A percentile compares a stretch with the other conserved stretches of the same genome.
phyloP scores from a whole-genome alignment of 2,329 filamentous ascomycete species.

The Periglandula ipomoeae region DNA sequence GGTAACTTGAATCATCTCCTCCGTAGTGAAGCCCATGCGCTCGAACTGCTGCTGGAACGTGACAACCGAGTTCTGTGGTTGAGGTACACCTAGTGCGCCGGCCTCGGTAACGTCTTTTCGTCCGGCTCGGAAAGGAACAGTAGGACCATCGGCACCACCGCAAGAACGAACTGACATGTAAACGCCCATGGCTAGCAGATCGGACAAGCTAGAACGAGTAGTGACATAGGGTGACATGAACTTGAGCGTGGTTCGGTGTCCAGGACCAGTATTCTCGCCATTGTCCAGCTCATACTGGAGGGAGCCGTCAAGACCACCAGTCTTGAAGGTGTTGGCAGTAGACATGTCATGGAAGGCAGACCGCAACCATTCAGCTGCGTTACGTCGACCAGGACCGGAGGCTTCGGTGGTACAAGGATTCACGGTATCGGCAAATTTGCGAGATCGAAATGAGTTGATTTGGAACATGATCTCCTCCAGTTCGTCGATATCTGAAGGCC shows the following conservation, averaged over 20 bases:
- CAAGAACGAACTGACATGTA: conserved; percentile 51
- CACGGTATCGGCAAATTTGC: conserved; percentile 47
- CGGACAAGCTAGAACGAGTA: conserved; percentile 41
- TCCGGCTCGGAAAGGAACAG: conserved; percentile 42
- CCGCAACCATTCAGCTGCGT: conserved; percentile 53
- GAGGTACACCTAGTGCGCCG: conserved; percentile 42
- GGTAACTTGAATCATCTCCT: conserved; percentile 51
- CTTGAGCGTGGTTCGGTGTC: conserved; percentile 42
- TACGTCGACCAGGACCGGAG: conserved; percentile 44
- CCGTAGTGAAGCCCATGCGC: conserved; percentile 45
- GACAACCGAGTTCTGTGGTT: conserved; percentile 43
- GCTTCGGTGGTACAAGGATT: conserved; percentile 47
- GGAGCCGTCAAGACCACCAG: conserved; percentile 50
- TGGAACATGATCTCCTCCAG: conserved; percentile 57
- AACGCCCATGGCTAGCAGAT: conserved; percentile 49
- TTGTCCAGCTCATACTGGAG: conserved; percentile 48
- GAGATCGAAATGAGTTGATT: conserved; percentile 41
- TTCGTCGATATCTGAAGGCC: conserved; percentile 51
- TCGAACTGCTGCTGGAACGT: conserved; percentile 46
- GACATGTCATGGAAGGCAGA: conserved; percentile 55
- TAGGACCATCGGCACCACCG: conserved; percentile 36
- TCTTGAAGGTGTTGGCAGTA: conserved; percentile 37
- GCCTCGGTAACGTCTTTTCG: conserved; percentile 42
- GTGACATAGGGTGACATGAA: conserved; percentile 47
- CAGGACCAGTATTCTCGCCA: conserved; percentile 48